These are phyloP conservation scores for Cucumis sativus DNA, from an alignment of 306 rosid genomes.

Conservation along the genomic window DNA sequence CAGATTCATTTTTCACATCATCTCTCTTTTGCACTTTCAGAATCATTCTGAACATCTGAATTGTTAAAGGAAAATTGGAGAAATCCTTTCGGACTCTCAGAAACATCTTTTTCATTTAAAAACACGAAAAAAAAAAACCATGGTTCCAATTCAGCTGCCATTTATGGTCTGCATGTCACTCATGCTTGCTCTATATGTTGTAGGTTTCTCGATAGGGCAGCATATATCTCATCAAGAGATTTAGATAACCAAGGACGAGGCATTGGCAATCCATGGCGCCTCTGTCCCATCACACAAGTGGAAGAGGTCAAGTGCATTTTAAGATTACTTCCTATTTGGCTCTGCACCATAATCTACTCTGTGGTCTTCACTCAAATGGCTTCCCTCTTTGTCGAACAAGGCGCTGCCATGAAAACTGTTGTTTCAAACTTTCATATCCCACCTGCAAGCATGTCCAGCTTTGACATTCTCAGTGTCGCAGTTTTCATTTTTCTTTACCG, in stretches of 20 bases:
- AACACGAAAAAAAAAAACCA: neutral
- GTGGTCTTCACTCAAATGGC: constrained; percentile 99
- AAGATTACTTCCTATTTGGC: constrained; percentile 94
- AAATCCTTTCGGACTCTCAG: neutral
- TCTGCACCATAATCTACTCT: constrained; percentile 92
- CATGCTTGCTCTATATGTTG: constrained; percentile 7
- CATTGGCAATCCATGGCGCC: constrained; percentile 49
- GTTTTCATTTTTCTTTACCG: constrained; percentile 80
- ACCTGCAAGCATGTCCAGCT: constrained; percentile 98
- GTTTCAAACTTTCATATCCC: constrained; percentile 68
- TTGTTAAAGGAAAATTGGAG: no score
- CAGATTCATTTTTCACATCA: neutral
- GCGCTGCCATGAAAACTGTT: constrained; percentile 85
- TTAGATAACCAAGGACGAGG: constrained; percentile 31
- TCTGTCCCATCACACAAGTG: constrained; percentile 81
- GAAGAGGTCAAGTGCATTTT: constrained; percentile 96
- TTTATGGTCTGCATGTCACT: neutral
- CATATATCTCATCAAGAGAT: constrained; percentile 71
- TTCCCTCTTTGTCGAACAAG: constrained; percentile 97
- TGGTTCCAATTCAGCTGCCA: neutral
- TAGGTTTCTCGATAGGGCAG: constrained; percentile 96
- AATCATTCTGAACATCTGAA: no score
- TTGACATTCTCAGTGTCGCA: constrained; percentile 84
- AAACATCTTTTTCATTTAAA: no score
- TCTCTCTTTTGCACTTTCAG: no score